Conservation (phyloP, 2,329 filamentous ascomycete genomes). For the Biscogniauxia sp. region DNA sequence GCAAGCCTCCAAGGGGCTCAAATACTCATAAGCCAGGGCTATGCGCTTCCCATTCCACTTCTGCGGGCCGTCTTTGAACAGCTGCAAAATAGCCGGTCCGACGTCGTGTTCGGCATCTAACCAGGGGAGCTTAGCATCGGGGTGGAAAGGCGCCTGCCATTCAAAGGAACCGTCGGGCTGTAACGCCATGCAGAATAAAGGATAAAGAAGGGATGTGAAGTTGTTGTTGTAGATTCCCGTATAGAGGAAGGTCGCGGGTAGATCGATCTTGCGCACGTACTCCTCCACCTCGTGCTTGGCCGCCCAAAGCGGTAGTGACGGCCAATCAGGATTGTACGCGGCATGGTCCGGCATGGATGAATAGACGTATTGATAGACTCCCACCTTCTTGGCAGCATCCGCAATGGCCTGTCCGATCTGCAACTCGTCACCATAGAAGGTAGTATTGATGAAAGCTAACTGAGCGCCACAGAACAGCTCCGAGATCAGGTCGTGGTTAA, state of each 20-base stretch:
- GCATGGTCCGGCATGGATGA: conserved; percentile 96
- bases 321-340: conserved; percentile 73
- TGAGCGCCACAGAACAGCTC: conserved; percentile 81
- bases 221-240: conserved; percentile 99
- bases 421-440: conserved; percentile 92
- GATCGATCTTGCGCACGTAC: conserved; percentile 76
- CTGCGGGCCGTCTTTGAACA: conserved; percentile 87
- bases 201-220: conserved; percentile 89
- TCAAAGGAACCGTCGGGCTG: conserved; percentile 80
- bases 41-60: conserved; percentile 82
- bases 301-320: conserved; percentile 83
- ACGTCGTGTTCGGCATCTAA: conserved; percentile 95
- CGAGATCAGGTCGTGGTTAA: conserved; percentile 70
- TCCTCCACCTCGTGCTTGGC: conserved; percentile 91
- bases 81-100: conserved; percentile 84
- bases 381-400: conserved; percentile 80
- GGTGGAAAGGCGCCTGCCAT: conserved; percentile 93
- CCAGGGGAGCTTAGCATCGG: conserved; percentile 87
- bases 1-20: conserved; percentile 82
- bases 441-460: conserved; percentile 96
- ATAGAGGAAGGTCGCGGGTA: conserved; percentile 91
- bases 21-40: conserved; percentile 84
- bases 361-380: conserved; percentile 90
- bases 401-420: conserved; percentile 85
- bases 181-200: conserved; percentile 92